Evolutionary conservation across 352 stramenopile species (phyloP).

Genomic region (Pythium utonaiense): DNA sequence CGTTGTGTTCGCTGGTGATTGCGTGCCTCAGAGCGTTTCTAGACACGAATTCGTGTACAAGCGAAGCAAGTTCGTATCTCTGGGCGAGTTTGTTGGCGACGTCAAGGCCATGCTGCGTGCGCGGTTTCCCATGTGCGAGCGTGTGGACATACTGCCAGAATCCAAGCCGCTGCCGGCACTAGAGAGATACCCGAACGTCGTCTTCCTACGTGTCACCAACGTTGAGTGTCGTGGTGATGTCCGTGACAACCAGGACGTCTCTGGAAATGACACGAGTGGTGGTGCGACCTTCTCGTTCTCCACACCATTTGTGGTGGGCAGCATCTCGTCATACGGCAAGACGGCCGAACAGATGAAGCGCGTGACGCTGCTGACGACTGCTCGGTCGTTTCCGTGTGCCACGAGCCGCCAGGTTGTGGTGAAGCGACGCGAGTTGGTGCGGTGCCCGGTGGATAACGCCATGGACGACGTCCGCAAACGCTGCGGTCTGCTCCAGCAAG

Average conservation of each 20-base stretch:
- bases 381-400: conserved; percentile 42
- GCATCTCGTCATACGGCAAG: conserved; percentile 51
- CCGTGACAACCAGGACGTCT: not conserved
- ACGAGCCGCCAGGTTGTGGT: conserved; percentile 45
- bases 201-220: conserved; percentile 56
- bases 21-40: conserved; percentile 38
- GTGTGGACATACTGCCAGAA: conserved; percentile 55
- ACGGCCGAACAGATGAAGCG: conserved; percentile 73
- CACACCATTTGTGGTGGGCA: conserved; percentile 46
- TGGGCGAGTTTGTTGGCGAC: conserved; percentile 64
- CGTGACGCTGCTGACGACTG: conserved; percentile 45
- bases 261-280: not conserved
- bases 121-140: conserved; percentile 53
- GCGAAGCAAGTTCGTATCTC: conserved; percentile 56
- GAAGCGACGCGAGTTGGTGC: conserved; percentile 36
- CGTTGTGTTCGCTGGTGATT: conserved; percentile 47
- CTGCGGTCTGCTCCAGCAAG: conserved; percentile 42
- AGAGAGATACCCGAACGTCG: conserved; percentile 49
- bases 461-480: conserved; percentile 79
- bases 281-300: conserved; percentile 38
- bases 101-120: conserved; percentile 51
- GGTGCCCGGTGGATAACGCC: conserved; percentile 66
- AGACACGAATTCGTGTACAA: conserved; percentile 73
- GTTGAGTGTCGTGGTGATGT: conserved; percentile 3
- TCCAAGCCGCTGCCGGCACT: conserved; percentile 34